These are phyloP conservation scores for Osmanthus fragrans DNA, from an alignment of 257 asterid species.

Conservation along the genomic window DNA sequence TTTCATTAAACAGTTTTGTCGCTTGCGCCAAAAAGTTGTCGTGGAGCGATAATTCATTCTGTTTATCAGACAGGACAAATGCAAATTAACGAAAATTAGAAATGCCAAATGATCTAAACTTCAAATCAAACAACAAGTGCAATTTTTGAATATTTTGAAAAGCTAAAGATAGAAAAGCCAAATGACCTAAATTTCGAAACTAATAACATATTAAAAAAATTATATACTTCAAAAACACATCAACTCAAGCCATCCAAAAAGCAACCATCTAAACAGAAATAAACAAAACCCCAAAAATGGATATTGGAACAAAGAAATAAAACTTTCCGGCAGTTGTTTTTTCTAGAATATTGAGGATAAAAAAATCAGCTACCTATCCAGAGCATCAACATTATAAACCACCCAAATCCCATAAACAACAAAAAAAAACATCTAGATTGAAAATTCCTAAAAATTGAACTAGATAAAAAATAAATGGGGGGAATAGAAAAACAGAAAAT, in stretches of 20 bases:
- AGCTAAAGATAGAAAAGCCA: background rate
- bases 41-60: conserved; percentile 60
- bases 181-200: conserved; percentile 5
- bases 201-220: background rate
- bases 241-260: background rate
- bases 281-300: background rate
- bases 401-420: background rate
- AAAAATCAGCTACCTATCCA: conserved; percentile 12
- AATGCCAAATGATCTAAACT: conserved; percentile 15
- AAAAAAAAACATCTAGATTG: background rate
- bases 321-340: conserved; percentile 2
- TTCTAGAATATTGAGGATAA: background rate
- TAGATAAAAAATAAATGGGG: background rate
- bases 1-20: conserved; percentile 60
- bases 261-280: background rate
- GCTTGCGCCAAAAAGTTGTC: conserved; percentile 52
- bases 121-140: conserved; percentile 2
- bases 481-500: background rate
- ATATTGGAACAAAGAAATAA: background rate
- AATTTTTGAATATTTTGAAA: background rate
- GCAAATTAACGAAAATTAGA: conserved; percentile 14
- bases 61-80: conserved; percentile 24
- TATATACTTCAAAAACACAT: background rate
- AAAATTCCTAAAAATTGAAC: conserved; percentile 11
- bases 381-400: background rate